A percentile compares a stretch with the other conserved stretches of the same genome.
phyloP scores from a whole-genome alignment of 139 green algal genomes.

The Micromonas pusilla region DNA sequence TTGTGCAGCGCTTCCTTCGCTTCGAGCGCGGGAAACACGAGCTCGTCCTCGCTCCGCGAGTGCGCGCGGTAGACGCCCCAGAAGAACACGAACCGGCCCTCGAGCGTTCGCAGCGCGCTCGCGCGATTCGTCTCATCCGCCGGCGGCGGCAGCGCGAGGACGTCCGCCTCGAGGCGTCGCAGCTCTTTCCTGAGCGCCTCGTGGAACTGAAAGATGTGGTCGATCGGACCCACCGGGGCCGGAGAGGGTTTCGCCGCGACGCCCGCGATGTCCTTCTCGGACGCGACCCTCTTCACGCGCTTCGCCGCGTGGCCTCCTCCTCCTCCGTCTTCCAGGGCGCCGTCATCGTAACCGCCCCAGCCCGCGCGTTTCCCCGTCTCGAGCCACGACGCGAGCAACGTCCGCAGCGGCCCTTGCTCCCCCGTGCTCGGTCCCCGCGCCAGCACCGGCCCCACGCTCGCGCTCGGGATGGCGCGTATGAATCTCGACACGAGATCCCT shows the following conservation, averaged over 20 bases:
- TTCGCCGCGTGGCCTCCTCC: background rate
- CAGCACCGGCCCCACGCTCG: background rate
- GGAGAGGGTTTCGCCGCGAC: background rate
- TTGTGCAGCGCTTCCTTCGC: constrained; percentile 86
- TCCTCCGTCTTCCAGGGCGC: background rate
- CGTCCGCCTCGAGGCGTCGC: constrained; percentile 18
- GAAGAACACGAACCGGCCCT: constrained; percentile 87
- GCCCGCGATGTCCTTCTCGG: background rate
- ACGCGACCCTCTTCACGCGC: background rate
- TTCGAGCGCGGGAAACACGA: constrained; percentile 96
- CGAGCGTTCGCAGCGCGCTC: constrained; percentile 57
- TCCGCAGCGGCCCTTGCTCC: background rate
- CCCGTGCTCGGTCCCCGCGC: background rate
- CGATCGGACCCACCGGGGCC: constrained; percentile 50
- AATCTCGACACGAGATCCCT: constrained; percentile 70
- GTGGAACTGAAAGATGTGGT: constrained; percentile 97
- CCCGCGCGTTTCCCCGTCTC: no score
- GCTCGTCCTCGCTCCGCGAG: constrained; percentile 79
- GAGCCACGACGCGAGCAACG: background rate
- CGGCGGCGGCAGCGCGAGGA: background rate
- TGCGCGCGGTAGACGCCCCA: constrained; percentile 61
- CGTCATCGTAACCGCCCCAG: background rate
- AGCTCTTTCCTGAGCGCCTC: constrained; percentile 70
- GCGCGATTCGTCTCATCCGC: constrained; percentile 7
- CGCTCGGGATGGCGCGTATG: constrained; percentile 7